Conservation (phyloP, 2,329 filamentous ascomycete species). For the Aspergillus puulaauensis region DNA sequence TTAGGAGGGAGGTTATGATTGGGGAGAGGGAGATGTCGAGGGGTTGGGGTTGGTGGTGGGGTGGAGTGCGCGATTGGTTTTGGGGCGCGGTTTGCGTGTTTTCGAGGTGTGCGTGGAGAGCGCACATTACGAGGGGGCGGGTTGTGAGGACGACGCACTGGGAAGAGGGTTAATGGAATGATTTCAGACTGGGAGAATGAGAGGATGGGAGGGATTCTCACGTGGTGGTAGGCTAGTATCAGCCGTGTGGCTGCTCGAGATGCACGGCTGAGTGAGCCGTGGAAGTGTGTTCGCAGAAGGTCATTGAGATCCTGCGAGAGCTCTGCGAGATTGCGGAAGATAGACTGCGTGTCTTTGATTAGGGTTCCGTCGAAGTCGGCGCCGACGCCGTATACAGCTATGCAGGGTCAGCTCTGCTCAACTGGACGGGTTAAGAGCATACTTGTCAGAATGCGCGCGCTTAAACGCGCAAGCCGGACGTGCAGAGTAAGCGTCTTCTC, state of each 20-base stretch:
- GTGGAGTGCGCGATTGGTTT: slow-evolving; percentile 4
- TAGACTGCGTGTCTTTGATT: slow-evolving; percentile 25
- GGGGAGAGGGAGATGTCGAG: slow-evolving; percentile 22
- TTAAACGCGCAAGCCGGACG: slow-evolving; percentile 25
- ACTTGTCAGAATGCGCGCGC: slow-evolving; percentile 29
- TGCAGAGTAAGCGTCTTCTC: slow-evolving; percentile 21
- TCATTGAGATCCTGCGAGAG: slow-evolving; percentile 25
- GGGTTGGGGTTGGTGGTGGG: background rate
- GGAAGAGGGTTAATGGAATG: no score
- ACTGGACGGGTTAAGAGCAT: background rate
- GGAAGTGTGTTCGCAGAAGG: slow-evolving; percentile 24
- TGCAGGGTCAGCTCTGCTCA: background rate
- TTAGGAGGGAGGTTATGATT: slow-evolving; percentile 26
- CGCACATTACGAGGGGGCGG: slow-evolving; percentile 27
- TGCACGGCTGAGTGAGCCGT: slow-evolving; percentile 23
- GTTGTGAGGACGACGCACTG: slow-evolving; percentile 29
- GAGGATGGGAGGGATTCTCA: background rate
- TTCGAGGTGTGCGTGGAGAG: slow-evolving; percentile 27
- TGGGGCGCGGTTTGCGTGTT: slow-evolving; percentile 18
- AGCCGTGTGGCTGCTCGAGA: slow-evolving; percentile 27
- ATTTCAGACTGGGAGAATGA: no score
- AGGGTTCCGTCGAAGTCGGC: slow-evolving; percentile 24
- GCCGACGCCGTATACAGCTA: slow-evolving; percentile 27
- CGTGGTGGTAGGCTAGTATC: slow-evolving; percentile 29
- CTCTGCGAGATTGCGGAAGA: slow-evolving; percentile 25